phyloP scores from a whole-genome alignment of 257 asterid genomes.

The Solanum rostratum region DNA sequence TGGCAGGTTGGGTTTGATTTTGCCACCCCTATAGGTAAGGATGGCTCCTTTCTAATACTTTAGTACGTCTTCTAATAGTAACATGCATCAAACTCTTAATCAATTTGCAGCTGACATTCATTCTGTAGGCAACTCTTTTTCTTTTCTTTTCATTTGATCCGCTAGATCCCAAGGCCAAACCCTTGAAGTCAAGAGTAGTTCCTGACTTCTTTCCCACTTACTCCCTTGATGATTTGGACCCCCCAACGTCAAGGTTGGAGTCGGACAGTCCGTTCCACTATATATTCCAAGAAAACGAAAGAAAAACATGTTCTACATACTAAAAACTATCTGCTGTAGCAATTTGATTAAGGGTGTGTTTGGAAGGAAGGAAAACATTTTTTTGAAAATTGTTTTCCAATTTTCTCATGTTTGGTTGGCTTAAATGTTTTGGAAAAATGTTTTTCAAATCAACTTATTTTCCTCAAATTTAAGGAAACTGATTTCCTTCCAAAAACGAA shows the following conservation, averaged over 20 bases:
- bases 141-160: not conserved
- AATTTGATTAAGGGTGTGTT: not conserved
- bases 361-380: no score
- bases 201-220: not conserved
- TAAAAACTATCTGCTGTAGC: not conserved
- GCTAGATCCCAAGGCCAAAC: not conserved
- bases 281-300: not conserved
- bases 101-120: not conserved
- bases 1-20: no score
- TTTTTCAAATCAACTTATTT: no score
- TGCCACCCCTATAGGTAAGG: not conserved
- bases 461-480: no score
- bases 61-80: not conserved
- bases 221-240: not conserved
- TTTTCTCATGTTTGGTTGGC: no score
- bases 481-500: no score
- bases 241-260: not conserved
- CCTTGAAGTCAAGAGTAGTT: not conserved
- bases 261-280: not conserved
- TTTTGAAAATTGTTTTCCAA: no score
- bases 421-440: no score
- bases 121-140: not conserved
- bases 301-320: not conserved
- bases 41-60: not conserved
- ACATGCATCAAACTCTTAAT: not conserved